A percentile compares a stretch with the other conserved stretches of the same genome.
Conservation (phyloP, 305 asterid genomes). For the Rubia tinctorum region DNA sequence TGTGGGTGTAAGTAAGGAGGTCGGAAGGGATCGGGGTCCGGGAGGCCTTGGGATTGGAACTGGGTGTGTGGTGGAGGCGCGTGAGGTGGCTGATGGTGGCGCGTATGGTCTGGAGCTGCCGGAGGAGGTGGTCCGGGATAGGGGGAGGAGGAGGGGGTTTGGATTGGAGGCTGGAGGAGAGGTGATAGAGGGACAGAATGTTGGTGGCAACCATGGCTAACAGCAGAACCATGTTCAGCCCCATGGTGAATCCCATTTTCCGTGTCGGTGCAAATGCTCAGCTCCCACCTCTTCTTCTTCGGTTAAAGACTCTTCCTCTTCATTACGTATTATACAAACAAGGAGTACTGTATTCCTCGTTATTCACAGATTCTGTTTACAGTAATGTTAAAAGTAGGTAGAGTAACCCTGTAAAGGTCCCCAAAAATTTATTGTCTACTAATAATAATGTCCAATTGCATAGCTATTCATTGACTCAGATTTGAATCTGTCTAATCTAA, state of each 20-base stretch:
- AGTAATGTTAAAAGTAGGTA: no score
- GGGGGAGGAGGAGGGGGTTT: slow-evolving; percentile 49
- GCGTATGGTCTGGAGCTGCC: slow-evolving; percentile 89
- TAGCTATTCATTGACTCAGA: no score
- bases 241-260: slow-evolving; percentile 84
- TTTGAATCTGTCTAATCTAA: no score
- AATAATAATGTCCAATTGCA: no score
- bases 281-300: neutral
- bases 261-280: neutral
- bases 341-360: neutral
- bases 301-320: neutral
- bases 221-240: slow-evolving; percentile 74
- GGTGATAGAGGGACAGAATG: slow-evolving; percentile 95
- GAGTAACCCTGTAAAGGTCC: no score
- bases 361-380: no score
- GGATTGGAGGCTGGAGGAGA: slow-evolving; percentile 80
- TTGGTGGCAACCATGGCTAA: slow-evolving; percentile 98
- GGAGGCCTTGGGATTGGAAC: slow-evolving; percentile 25
- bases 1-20: slow-evolving; percentile 71
- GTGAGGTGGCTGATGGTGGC: slow-evolving; percentile 97
- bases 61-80: slow-evolving; percentile 49
- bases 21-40: slow-evolving; percentile 67
- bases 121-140: slow-evolving; percentile 88
- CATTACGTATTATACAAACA: neutral
- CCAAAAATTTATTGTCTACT: no score